Conservation (phyloP, 2,329 filamentous ascomycete genomes). For the Daldinia sp. region DNA sequence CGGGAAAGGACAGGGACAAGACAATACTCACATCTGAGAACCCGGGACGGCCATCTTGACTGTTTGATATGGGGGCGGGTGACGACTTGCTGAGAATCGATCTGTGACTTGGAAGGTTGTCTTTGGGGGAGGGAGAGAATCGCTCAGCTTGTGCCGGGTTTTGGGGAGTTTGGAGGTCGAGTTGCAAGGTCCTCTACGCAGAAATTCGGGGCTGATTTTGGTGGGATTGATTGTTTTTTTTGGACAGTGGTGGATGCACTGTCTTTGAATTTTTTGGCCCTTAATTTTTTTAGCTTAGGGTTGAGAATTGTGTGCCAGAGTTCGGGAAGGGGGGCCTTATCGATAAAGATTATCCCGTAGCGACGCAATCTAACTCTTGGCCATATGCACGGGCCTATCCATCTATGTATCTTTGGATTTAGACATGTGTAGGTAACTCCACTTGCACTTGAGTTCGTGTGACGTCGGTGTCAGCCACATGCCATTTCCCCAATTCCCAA, state of each 20-base stretch:
- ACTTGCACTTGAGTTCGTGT: conserved; percentile 10
- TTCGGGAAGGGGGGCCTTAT: conserved; percentile 24
- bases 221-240: no score
- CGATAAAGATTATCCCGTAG: conserved; percentile 37
- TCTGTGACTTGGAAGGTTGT: conserved; percentile 45
- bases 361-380: conserved; percentile 13
- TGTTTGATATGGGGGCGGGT: conserved; percentile 51
- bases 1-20: conserved; percentile 1
- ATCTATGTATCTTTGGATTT: no score
- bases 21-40: conserved; percentile 69
- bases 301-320: conserved; percentile 48
- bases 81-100: conserved; percentile 53
- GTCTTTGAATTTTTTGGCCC: conserved; percentile 45
- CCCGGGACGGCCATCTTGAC: conserved; percentile 72
- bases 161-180: conserved; percentile 29
- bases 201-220: conserved; percentile 44
- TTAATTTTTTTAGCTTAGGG: conserved; percentile 50
- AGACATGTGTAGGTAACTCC: no score
- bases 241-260: conserved; percentile 44
- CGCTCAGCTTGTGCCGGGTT: conserved; percentile 34
- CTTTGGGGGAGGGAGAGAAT: conserved; percentile 40
- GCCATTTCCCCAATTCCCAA: conserved; percentile 27
- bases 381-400: no score
- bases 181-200: conserved; percentile 23
- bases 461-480: conserved; percentile 43